Evolutionary conservation across 345 rosid species (phyloP).

Genomic region (Adansonia digitata): DNA sequence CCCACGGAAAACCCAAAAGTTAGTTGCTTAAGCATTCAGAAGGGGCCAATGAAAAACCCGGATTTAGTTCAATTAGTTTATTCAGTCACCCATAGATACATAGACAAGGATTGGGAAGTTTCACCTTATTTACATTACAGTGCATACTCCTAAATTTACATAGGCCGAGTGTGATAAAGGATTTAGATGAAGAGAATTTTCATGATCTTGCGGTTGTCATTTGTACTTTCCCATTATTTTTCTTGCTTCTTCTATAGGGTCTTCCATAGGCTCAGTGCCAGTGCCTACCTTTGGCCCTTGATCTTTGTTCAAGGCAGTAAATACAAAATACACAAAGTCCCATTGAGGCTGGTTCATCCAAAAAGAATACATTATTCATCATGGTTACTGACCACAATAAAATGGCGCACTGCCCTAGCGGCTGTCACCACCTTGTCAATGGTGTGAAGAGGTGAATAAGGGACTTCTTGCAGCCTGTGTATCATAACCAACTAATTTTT

Average conservation of each 20-base stretch:
- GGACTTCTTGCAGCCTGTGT: not conserved
- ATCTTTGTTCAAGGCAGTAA: slow-evolving; percentile 82
- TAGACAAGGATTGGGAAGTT: too few species aligned
- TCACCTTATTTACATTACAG: not conserved
- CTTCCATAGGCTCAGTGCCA: slow-evolving; percentile 27
- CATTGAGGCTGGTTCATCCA: slow-evolving; percentile 64
- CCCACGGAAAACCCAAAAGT: not conserved
- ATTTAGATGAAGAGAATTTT: not conserved
- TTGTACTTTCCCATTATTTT: slow-evolving; percentile 97
- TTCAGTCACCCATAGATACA: too few species aligned
- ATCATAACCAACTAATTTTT: not conserved
- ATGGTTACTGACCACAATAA: not conserved
- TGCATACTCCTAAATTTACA: not conserved
- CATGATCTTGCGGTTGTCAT: slow-evolving; percentile 18
- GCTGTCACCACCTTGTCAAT: not conserved
- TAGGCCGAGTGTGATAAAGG: not conserved
- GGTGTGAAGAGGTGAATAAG: too few species aligned
- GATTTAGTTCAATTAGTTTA: too few species aligned
- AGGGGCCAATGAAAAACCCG: too few species aligned
- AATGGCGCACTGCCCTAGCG: not conserved
- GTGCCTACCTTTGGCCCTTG: slow-evolving; percentile 41
- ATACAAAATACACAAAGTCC: slow-evolving; percentile 79
- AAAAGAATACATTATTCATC: slow-evolving; percentile 8
- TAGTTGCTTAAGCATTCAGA: not conserved
- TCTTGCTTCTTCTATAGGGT: slow-evolving; percentile 72